phyloP scores from a whole-genome alignment of 495 filamentous ascomycete genomes.

The Aspergillus egyptiacus region DNA sequence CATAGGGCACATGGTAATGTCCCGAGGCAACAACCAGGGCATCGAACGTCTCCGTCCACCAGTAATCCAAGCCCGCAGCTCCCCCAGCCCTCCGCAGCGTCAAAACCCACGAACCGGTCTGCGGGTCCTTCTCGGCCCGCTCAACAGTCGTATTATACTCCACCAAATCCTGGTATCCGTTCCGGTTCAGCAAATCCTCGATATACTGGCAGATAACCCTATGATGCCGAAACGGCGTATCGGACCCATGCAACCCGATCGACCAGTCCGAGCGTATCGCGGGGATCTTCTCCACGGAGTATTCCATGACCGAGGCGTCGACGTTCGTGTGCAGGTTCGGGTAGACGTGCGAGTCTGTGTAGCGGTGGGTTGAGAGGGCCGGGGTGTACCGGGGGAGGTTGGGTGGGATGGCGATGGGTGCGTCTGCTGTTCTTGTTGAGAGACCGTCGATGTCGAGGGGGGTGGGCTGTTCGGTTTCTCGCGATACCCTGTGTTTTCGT shows the following conservation, averaged over 20 bases:
- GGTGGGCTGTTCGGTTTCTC: slow-evolving; percentile 28
- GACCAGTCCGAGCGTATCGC: slow-evolving; percentile 30
- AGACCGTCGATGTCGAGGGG: slow-evolving; percentile 37
- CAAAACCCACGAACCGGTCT: slow-evolving; percentile 29
- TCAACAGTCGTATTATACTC: slow-evolving; percentile 41
- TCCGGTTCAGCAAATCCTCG: slow-evolving; percentile 31
- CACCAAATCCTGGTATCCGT: slow-evolving; percentile 32
- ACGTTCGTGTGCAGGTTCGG: slow-evolving; percentile 38
- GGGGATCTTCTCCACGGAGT: slow-evolving; percentile 34
- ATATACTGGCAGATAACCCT: slow-evolving; percentile 35
- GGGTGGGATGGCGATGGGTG: slow-evolving; percentile 40
- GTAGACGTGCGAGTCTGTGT: slow-evolving; percentile 41
- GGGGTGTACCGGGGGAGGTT: slow-evolving; percentile 42
- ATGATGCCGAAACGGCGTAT: slow-evolving; percentile 38
- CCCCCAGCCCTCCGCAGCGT: slow-evolving; percentile 30
- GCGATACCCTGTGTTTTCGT: slow-evolving; percentile 31
- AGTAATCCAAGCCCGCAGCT: slow-evolving; percentile 28
- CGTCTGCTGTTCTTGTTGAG: slow-evolving; percentile 43
- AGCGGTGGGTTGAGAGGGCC: slow-evolving; percentile 38
- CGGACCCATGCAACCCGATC: slow-evolving; percentile 28
- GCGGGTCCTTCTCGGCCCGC: slow-evolving; percentile 27
- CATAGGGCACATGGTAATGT: slow-evolving; percentile 67
- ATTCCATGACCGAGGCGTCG: slow-evolving; percentile 36
- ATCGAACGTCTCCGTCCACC: slow-evolving; percentile 51
- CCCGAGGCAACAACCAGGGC: slow-evolving; percentile 76